These are phyloP conservation scores for Paecilomyces fulvus DNA, from an alignment of 2,329 filamentous ascomycete species.

Conservation along the genomic window DNA sequence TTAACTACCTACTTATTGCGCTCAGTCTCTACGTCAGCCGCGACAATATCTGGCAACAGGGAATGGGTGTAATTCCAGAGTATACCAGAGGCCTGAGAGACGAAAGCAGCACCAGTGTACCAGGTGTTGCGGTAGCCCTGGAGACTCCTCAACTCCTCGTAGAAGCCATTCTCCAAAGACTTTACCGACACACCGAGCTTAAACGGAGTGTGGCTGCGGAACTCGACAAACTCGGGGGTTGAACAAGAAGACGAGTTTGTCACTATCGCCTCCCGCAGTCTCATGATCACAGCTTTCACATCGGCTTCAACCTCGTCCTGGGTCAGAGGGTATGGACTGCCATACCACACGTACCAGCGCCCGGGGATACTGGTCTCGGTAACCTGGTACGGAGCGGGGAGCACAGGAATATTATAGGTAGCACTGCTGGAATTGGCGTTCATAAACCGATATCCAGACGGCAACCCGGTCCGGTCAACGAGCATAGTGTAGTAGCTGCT, in stretches of 20 bases:
- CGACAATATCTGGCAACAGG: no score
- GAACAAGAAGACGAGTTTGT: slow-evolving; percentile 4
- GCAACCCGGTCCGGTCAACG: slow-evolving; percentile 31
- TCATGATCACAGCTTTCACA: slow-evolving; percentile 16
- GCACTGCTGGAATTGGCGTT: slow-evolving; percentile 10
- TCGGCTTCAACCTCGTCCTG: slow-evolving; percentile 19
- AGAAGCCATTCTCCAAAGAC: slow-evolving; percentile 33
- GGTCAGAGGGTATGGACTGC: slow-evolving; percentile 10
- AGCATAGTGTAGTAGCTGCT: slow-evolving; percentile 32
- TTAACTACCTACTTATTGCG: no score
- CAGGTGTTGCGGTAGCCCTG: slow-evolving; percentile 39
- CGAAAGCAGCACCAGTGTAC: slow-evolving; percentile 37
- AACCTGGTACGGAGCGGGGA: slow-evolving; percentile 23
- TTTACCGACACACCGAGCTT: slow-evolving; percentile 24
- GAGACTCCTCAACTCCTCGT: slow-evolving; percentile 33
- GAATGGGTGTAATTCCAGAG: slow-evolving; percentile 12
- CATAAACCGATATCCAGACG: slow-evolving; percentile 5
- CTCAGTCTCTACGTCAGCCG: no score
- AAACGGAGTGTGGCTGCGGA: slow-evolving; percentile 31
- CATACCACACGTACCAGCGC: slow-evolving; percentile 12
- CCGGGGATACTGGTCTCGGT: slow-evolving; percentile 9
- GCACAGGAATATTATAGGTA: slow-evolving; percentile 18
- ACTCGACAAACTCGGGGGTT: slow-evolving; percentile 25
- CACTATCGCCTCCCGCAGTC: slow-evolving; percentile 7
- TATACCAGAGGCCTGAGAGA: slow-evolving; percentile 11